Base-by-base conservation (phyloP, 108 stramenopile species). In the Pseudonitzschia delicatissima region DNA sequence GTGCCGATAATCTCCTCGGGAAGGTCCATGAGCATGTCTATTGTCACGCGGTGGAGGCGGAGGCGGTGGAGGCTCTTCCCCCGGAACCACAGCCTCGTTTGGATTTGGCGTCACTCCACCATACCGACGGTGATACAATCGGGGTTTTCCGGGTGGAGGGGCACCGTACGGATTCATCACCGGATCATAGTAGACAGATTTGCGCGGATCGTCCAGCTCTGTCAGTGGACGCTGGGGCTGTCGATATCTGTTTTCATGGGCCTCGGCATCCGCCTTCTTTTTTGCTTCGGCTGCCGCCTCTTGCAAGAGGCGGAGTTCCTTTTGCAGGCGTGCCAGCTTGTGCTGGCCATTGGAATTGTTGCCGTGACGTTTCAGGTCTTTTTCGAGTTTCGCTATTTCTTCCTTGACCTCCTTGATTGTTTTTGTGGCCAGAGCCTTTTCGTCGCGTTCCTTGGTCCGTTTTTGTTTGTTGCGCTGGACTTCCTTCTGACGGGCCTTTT, bases 151-250 rank as follows among this genome's bases (percentile, higher is more conserved):
- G 2, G 91, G 91, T n/a, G 87, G 87, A 25, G 91, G 86, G 4
- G 82, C 91, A 32, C 91, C 91, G 71, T 74, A 93, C 2, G 91
- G 91, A 71, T 93, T 93, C 69, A 90, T 60, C 32, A 42, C 29
- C 23, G 73, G 62, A 52, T 93, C 88, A 51, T 88, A 93, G 64
- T 93, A 93, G 1, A 90, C 78, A 17, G 77, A 71, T 57, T 83
- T 67, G 37, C 71, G 39, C 0, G 81, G 77, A 50, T 86, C 77
- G 47, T 86, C 83, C 27, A 87, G 39, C 33, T 86, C 73, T 53
- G 75, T 73, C 35, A 72, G 62, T 15, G 78, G 77, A 45, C 67
- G 76, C 32, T 80, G 50, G 4, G 64, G 64, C 45, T 55, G 34
- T 45, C 11, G n/a, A 40, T 18, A 11, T 39, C 31, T 60, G 50